Base-by-base conservation (phyloP, 1,139 yeast genomes). In the Geotrichum histeridarum region DNA sequence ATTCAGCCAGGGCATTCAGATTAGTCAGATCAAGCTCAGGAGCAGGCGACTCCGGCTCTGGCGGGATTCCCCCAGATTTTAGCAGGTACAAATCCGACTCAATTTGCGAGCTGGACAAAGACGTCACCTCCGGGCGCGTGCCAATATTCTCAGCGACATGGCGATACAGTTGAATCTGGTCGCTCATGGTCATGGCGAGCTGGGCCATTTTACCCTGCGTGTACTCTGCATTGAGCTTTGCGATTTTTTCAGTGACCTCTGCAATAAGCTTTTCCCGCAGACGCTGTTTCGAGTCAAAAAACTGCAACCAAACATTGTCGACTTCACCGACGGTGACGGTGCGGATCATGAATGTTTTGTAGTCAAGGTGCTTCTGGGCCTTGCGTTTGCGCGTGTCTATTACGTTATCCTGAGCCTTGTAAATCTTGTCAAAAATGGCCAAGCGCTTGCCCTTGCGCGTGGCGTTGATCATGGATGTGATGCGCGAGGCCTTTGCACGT, bases 401-500 rank as follows among this genome's bases (percentile, higher is more conserved):
- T 6, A 57, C 54, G 37, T 56, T 57, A 17, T 59, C 56, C 50
- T 65, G 67, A 15, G 59, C 56, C 27, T 60, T 58, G 50, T 61
- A 59, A 11, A 65, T 53, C 41, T 59, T 54, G 42, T 61, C 61
- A 43, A 65, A 59, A 42, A 61, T 48, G 11, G 56, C 36, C 22
- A 63, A 53, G 15, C 55, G 56, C 14, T 17, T 18, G 49, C 41
- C 66, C 53, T 59, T 59, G 48, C 58, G 58, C 49, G 64, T 54
- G 8, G 66, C 65, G 45, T 49, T 55, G 48, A 68, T 60, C 60
- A 68, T 65, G 32, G 58, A 61, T 17, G 61, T 50, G 9, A 68
- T 60, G 31, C 71, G 62, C 18, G 61, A 60, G 22, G 66, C 63
- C 35, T 67, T 59, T 15, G 67, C 69, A n/a, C 57, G 57, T 12